A percentile compares a stretch with the other conserved stretches of the same genome.
Evolutionary conservation across 306 rosid species (phyloP).

Genomic region (Rosa multiflora): DNA sequence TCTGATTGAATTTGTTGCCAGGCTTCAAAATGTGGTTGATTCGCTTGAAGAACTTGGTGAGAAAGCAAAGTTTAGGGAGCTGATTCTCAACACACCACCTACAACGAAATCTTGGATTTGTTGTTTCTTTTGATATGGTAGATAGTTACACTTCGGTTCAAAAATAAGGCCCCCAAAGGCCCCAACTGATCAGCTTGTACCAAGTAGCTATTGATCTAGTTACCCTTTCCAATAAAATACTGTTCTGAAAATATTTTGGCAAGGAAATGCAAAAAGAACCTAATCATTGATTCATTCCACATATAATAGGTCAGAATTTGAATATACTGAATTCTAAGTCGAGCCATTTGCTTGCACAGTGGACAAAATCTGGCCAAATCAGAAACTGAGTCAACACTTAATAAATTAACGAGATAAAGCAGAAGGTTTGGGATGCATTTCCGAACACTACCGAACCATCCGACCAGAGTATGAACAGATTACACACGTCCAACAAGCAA

Average conservation of each 20-base stretch:
- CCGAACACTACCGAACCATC: constrained; percentile 3
- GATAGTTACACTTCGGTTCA: background rate
- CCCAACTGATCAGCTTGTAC: background rate
- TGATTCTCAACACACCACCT: constrained; percentile 5
- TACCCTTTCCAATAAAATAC: background rate
- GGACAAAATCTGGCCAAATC: background rate
- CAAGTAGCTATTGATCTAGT: background rate
- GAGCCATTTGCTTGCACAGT: background rate
- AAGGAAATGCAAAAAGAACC: background rate
- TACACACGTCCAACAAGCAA: background rate
- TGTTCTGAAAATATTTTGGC: background rate
- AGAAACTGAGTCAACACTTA: background rate
- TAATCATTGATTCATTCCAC: background rate
- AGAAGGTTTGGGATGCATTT: background rate
- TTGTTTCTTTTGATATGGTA: background rate
- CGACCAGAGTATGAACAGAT: constrained; percentile 13
- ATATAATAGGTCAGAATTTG: background rate
- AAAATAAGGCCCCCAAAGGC: background rate
- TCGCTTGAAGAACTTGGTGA: constrained; percentile 53
- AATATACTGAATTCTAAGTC: background rate
- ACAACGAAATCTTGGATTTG: background rate
- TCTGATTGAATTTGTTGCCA: constrained; percentile 65
- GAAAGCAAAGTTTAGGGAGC: constrained; percentile 53
- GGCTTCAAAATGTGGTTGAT: constrained; percentile 66
- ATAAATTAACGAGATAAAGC: background rate